Conservation (phyloP, 2,329 filamentous ascomycete species). For the Geosmithia putterillii region DNA sequence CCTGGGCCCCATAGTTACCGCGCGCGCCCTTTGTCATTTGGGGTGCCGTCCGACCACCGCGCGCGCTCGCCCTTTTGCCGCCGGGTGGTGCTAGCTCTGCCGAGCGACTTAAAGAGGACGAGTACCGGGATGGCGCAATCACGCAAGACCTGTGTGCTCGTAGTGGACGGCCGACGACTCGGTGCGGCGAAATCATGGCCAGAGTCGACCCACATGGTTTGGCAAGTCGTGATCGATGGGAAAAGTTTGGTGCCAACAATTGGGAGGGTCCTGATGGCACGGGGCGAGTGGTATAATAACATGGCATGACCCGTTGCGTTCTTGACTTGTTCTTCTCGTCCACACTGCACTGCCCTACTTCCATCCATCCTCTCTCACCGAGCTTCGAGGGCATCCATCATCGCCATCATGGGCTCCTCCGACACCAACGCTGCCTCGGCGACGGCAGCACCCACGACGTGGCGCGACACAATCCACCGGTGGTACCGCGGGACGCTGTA, state of each 20-base stretch:
- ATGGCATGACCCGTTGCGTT: neutral
- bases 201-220: neutral
- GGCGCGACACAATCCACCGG: slow-evolving; percentile 9
- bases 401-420: neutral
- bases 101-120: no score
- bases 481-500: slow-evolving; percentile 32
- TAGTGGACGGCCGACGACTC: no score
- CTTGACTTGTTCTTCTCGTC: neutral
- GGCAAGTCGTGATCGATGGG: slow-evolving; percentile 1
- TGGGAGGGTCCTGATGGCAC: neutral
- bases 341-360: no score
- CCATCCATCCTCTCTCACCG: neutral
- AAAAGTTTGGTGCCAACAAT: neutral
- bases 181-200: neutral
- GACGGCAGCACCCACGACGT: neutral
- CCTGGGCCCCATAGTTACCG: no score
- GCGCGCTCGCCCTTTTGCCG: neutral
- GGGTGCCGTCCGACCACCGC: neutral
- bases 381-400: neutral
- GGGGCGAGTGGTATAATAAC: neutral
- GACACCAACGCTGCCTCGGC: neutral
- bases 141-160: neutral
- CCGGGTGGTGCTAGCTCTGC: no score
- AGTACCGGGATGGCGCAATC: neutral
- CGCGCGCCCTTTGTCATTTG: no score